Percentiles rank a stretch among this genome's conserved stretches.
Conservation (phyloP, 2,329 filamentous ascomycete genomes). For the Lasiodiplodia citricola region DNA sequence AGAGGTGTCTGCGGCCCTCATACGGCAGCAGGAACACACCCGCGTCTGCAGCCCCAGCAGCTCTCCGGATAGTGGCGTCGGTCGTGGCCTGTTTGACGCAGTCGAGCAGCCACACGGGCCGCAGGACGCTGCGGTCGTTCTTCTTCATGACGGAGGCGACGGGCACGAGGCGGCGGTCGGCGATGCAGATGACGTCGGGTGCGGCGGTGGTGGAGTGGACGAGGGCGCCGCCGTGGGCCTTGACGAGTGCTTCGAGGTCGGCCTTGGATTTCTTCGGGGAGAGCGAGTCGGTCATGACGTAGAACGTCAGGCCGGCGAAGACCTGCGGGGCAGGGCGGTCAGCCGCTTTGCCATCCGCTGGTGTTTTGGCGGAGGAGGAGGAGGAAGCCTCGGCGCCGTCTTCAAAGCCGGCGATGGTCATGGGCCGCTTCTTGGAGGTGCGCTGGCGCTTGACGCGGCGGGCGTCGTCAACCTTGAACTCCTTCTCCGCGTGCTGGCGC, state of each 20-base stretch:
- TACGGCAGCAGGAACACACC: conserved; percentile 66
- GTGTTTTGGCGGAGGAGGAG: conserved; percentile 59
- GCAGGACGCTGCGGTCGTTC: conserved; percentile 73
- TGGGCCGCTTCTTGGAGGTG: conserved; percentile 69
- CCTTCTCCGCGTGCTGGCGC: conserved; percentile 71
- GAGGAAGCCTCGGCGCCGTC: conserved; percentile 57
- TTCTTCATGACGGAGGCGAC: conserved; percentile 81
- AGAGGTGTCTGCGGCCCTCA: conserved; percentile 71
- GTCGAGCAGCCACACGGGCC: conserved; percentile 82
- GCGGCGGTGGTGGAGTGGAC: conserved; percentile 73
- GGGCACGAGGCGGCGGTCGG: conserved; percentile 79
- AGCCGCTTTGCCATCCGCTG: background rate
- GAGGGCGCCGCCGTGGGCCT: conserved; percentile 79
- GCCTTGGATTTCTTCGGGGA: conserved; percentile 77
- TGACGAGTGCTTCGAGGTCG: conserved; percentile 80
- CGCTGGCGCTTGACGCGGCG: conserved; percentile 66
- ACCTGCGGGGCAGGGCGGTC: conserved; percentile 62
- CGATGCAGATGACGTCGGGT: conserved; percentile 71
- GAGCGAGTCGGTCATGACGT: conserved; percentile 75
- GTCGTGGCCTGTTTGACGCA: conserved; percentile 68
- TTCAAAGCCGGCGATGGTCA: conserved; percentile 76
- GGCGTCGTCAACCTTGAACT: conserved; percentile 73
- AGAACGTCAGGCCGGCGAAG: conserved; percentile 80
- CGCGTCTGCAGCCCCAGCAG: conserved; percentile 24
- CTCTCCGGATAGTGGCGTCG: conserved; percentile 41